phyloP scores from a whole-genome alignment of 768 basidiomycete species.

The Lactarius akahatsu region DNA sequence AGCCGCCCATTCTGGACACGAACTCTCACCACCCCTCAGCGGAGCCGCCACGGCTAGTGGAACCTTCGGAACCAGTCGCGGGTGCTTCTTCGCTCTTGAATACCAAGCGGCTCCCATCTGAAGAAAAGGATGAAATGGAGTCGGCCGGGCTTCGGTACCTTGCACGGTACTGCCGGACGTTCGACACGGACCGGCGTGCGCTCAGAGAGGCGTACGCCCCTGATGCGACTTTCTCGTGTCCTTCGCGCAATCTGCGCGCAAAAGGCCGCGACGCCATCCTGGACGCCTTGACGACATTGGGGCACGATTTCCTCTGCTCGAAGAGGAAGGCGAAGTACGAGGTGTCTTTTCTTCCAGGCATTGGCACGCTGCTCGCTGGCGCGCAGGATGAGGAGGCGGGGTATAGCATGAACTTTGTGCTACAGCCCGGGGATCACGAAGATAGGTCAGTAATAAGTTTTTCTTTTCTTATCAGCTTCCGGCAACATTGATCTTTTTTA shows the following conservation, averaged over 20 bases:
- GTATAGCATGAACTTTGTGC: slow-evolving; percentile 24
- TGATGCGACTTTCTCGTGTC: slow-evolving; percentile 24
- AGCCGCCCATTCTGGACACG: background rate
- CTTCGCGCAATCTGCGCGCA: slow-evolving; percentile 10
- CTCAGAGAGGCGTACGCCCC: slow-evolving; percentile 16
- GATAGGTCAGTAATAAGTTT: background rate
- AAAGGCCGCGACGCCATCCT: slow-evolving; percentile 13
- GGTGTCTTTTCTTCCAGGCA: slow-evolving; percentile 8
- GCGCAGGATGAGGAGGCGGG: background rate
- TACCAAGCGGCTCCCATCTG: background rate
- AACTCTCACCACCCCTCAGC: background rate
- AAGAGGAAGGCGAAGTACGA: slow-evolving; percentile 16
- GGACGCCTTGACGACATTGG: slow-evolving; percentile 9
- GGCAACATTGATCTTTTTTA: background rate
- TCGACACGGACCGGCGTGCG: slow-evolving; percentile 20
- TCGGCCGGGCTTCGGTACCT: slow-evolving; percentile 14
- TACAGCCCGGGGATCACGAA: background rate
- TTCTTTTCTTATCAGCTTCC: background rate
- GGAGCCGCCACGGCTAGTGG: background rate
- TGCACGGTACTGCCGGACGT: slow-evolving; percentile 18
- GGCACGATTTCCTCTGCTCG: slow-evolving; percentile 9
- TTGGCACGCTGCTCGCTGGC: slow-evolving; percentile 19
- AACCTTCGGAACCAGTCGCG: background rate
- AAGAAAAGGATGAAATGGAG: background rate
- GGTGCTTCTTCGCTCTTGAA: background rate